phyloP scores from a whole-genome alignment of 768 basidiomycete species.

The Xanthoconium stramineum region DNA sequence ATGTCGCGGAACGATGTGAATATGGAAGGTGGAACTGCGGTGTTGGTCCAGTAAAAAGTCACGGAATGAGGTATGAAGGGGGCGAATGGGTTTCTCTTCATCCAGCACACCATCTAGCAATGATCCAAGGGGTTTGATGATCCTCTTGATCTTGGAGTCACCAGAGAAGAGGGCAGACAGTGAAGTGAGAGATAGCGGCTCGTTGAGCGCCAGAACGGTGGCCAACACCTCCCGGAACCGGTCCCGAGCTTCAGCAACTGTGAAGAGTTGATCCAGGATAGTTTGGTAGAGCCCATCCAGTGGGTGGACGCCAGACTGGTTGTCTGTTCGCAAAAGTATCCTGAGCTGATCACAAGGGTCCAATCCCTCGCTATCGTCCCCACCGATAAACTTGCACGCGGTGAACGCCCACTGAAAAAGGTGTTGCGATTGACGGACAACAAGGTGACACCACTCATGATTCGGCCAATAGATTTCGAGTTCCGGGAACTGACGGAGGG shows the following conservation, averaged over 20 bases:
- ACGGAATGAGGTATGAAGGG: too few species aligned
- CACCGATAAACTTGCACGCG: not conserved
- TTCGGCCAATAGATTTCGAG: not conserved
- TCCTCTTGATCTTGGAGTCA: not conserved
- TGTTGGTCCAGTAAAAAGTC: not conserved
- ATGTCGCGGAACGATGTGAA: not conserved
- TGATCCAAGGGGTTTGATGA: not conserved
- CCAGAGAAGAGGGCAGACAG: not conserved
- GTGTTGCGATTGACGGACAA: not conserved
- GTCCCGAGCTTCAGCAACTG: not conserved
- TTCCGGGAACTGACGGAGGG: not conserved
- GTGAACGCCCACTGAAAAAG: too few species aligned
- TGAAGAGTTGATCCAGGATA: not conserved
- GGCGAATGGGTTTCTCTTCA: too few species aligned
- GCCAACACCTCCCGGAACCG: not conserved
- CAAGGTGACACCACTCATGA: not conserved
- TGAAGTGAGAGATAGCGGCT: not conserved
- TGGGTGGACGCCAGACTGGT: too few species aligned
- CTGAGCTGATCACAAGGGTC: not conserved
- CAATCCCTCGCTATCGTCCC: not conserved
- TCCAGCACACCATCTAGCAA: too few species aligned
- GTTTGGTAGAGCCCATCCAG: not conserved
- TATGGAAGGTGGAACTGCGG: not conserved
- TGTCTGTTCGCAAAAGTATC: not conserved
- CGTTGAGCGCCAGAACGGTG: not conserved